phyloP scores from a whole-genome alignment of 2,329 filamentous ascomycete species.

The Hypoxylon sp. region DNA sequence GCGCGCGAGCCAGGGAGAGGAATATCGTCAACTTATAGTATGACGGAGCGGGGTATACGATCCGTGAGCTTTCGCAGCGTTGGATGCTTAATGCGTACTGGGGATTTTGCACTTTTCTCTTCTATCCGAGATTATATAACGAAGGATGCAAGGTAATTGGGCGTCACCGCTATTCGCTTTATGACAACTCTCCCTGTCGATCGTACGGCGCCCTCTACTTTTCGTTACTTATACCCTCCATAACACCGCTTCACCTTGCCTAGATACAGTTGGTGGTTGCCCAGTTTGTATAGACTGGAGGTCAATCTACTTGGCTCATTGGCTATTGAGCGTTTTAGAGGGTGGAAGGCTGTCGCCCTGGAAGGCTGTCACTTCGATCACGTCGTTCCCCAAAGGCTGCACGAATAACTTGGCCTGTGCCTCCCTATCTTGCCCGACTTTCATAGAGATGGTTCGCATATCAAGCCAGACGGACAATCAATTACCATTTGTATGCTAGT shows the following conservation, averaged over 20 bases:
- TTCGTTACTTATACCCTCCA: constrained; percentile 9
- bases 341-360: constrained; percentile 12
- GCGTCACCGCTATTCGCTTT: constrained; percentile 28
- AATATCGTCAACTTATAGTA: constrained; percentile 21
- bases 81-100: background rate
- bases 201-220: background rate
- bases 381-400: background rate
- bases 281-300: constrained; percentile 1
- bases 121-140: background rate
- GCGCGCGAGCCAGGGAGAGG: background rate
- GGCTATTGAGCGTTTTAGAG: background rate
- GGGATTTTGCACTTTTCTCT: constrained; percentile 13
- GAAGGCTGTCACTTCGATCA: constrained; percentile 4
- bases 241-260: background rate
- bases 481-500: background rate
- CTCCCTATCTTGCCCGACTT: constrained; percentile 9
- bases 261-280: constrained; percentile 2
- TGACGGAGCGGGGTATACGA: background rate
- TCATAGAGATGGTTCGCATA: constrained; percentile 5
- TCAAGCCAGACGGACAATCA: background rate
- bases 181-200: background rate
- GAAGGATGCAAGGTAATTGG: constrained; percentile 5
- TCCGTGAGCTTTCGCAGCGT: background rate
- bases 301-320: background rate
- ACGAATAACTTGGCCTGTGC: constrained; percentile 5